phyloP scores from a whole-genome alignment of 2,329 filamentous ascomycete species.

The Ceratocystis cacaofunesta region DNA sequence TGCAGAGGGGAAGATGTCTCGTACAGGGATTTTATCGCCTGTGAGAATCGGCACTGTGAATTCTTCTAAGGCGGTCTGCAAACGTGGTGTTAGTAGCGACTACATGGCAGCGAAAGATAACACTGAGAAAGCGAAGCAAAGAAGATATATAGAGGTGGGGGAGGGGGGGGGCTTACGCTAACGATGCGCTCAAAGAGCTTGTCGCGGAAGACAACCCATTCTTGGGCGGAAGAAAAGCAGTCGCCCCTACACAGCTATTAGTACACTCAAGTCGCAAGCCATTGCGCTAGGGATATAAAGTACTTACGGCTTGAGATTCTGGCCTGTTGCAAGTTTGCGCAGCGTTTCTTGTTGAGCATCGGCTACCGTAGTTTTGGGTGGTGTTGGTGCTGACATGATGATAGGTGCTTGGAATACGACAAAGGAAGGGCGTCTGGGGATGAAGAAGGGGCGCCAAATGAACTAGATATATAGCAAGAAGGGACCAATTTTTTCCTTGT shows the following conservation, averaged over 20 bases:
- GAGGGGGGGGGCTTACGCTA: background rate
- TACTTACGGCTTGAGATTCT: conserved; percentile 5
- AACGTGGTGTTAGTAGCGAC: background rate
- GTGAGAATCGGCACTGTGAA: conserved; percentile 11
- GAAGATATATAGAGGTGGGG: background rate
- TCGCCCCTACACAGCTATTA: conserved; percentile 1
- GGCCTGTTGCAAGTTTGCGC: conserved; percentile 5
- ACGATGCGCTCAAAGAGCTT: conserved; percentile 14
- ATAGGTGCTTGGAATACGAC: background rate
- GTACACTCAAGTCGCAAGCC: background rate
- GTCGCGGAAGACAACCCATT: conserved; percentile 14
- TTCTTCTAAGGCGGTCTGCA: conserved; percentile 9
- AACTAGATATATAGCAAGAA: background rate
- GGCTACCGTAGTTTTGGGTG: background rate
- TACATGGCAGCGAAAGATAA: background rate
- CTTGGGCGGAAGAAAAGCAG: conserved; percentile 2
- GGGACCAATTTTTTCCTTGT: background rate
- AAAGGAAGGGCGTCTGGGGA: background rate
- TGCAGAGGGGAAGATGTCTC: conserved; percentile 9
- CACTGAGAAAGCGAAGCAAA: background rate
- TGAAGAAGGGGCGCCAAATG: background rate
- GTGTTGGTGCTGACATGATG: background rate
- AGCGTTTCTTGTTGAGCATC: background rate
- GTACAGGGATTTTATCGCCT: conserved; percentile 11
- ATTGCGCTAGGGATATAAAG: background rate